Base-by-base conservation (phyloP, 192 early-diverging fungal species). In the Coemansia sp. region DNA sequence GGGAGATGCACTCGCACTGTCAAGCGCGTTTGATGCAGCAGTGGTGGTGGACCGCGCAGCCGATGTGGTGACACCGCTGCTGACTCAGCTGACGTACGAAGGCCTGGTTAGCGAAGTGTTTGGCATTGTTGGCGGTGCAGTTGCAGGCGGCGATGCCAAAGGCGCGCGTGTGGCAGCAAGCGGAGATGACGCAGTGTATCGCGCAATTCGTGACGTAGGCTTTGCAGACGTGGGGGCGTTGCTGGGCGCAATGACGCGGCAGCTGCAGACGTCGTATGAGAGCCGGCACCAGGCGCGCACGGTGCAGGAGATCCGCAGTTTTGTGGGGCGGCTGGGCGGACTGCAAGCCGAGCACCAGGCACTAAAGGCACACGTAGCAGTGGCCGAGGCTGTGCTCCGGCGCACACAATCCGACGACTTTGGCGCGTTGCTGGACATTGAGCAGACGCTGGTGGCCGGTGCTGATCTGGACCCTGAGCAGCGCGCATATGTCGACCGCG, bases 51-150 rank as follows among this genome's bases (percentile, higher is more conserved):
- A 99, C 62, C 84, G 96, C 2, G 85, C 83, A 20, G 93, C 94
- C 4, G 97, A 99, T 70, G 63, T 96, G 48, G 81, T 94, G 35
- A 97, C 94, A 4, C 96, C 94, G 9, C 74, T 99, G 32, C 90
- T 94, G 65, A 99, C 94, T 0, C 94, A 96, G 71, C 82, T 98
- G 59, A 98, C 97, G 1, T 99, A 98, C 73, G 93, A 98, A 78
- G 97, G 97, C 4, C 81, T 99, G 20, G 88, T 99, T 62, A 95
- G 97, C 75, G 97, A 98, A 72, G 84, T 91, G 9, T 94, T 91
- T 65, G 89, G 90, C 6, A 95, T 98, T 39, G 72, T 78, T 26
- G 81, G 76, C 65, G 74, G 79, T 18, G 64, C 67, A 0, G 57
- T 82, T 50, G 47, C 68, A 14, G 27, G 22, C 16, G 62, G 35